phyloP scores from a whole-genome alignment of 2,329 filamentous ascomycete species.

The Aquanectria penicillioides region DNA sequence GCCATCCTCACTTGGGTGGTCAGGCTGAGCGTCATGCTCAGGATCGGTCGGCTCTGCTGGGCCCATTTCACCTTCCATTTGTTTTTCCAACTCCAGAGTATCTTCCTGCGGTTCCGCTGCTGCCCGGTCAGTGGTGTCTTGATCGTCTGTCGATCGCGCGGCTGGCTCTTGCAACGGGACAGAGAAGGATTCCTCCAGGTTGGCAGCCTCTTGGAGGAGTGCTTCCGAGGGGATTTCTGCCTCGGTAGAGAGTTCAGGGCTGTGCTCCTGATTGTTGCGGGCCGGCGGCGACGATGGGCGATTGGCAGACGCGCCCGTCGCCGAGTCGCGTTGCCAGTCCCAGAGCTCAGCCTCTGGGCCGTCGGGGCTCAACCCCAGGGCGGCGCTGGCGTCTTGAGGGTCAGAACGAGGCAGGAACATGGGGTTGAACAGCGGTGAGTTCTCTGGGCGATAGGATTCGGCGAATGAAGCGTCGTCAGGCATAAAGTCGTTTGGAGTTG shows the following conservation, averaged over 20 bases:
- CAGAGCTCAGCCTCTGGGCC: constrained; percentile 23
- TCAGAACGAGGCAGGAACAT: constrained; percentile 16
- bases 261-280: background rate
- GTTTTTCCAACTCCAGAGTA: too few relatives aligned
- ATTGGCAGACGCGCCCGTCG: constrained; percentile 7
- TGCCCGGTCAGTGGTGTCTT: too few relatives aligned
- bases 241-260: constrained; percentile 23
- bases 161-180: too few relatives aligned
- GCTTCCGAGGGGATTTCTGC: too few relatives aligned
- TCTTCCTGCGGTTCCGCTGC: too few relatives aligned
- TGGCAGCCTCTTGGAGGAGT: too few relatives aligned
- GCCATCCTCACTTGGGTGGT: too few relatives aligned
- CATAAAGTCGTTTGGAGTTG: constrained; percentile 11
- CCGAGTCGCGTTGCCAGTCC: constrained; percentile 33
- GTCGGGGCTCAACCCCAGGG: constrained; percentile 19
- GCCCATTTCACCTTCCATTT: too few relatives aligned
- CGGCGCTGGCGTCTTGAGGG: constrained; percentile 16
- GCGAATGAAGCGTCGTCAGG: constrained; percentile 37
- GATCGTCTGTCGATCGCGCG: too few relatives aligned
- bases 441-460: constrained; percentile 38
- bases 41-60: too few relatives aligned
- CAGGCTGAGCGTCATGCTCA: too few relatives aligned
- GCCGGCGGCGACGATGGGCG: constrained; percentile 21
- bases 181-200: too few relatives aligned
- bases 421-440: constrained; percentile 38